Percentiles rank a stretch among this genome's conserved stretches.
Evolutionary conservation across 257 asterid genomes (phyloP).

Genomic region (Nicotiana benthamiana): DNA sequence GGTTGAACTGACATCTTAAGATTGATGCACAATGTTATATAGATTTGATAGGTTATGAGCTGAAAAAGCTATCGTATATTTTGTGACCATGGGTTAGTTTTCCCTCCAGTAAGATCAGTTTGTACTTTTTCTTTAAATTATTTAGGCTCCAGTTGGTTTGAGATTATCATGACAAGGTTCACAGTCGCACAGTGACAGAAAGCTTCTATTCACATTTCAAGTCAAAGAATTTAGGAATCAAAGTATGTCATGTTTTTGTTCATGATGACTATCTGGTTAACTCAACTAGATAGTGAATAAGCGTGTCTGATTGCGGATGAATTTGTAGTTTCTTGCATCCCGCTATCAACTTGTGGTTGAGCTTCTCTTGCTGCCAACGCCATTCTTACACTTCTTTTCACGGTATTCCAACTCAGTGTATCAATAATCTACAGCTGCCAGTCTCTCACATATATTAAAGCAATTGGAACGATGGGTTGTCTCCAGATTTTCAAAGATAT

Average conservation of each 20-base stretch:
- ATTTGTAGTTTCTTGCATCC: too few relatives aligned
- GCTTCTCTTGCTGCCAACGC: not conserved
- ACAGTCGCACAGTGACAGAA: not conserved
- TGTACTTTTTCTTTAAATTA: not conserved
- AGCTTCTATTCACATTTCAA: not conserved
- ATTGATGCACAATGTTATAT: not conserved
- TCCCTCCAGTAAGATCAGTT: not conserved
- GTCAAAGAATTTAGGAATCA: not conserved
- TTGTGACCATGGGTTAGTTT: not conserved
- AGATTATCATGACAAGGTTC: not conserved
- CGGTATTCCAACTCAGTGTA: not conserved
- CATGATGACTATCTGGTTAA: too few relatives aligned
- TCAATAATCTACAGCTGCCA: too few relatives aligned
- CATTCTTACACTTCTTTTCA: not conserved
- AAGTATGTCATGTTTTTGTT: not conserved
- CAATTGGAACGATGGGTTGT: not conserved
- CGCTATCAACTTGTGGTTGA: not conserved
- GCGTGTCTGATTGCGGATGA: too few relatives aligned
- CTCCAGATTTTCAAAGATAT: not conserved
- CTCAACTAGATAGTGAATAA: too few relatives aligned
- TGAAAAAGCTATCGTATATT: not conserved
- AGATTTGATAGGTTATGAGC: not conserved
- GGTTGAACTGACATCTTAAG: slow-evolving; percentile 2
- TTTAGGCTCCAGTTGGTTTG: not conserved
- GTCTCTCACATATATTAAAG: not conserved